Base-by-base conservation (phyloP, 73 alveolate species). In the Symbiodinium pilosum region DNA sequence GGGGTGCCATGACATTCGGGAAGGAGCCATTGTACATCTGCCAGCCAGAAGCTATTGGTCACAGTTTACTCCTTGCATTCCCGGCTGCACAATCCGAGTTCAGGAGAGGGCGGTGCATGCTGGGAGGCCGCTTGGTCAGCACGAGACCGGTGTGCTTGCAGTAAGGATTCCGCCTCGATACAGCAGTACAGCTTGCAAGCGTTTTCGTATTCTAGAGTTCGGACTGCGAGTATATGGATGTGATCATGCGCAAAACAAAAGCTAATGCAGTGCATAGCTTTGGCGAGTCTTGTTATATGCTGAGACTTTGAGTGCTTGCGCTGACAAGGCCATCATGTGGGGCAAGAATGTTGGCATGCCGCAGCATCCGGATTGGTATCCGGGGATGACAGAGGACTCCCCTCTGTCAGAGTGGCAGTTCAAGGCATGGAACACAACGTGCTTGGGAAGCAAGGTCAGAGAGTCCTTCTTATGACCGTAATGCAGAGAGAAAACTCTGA, bases 291-390 rank as follows among this genome's bases (percentile, higher is more conserved):
- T n/a, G n/a, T n/a, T n/a, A n/a, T n/a, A n/a, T n/a, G n/a, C n/a
- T n/a, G n/a, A n/a, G n/a, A n/a, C n/a, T n/a, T n/a, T n/a, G n/a
- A n/a, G n/a, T n/a, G n/a, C n/a, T n/a, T n/a, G n/a, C n/a, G n/a
- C n/a, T n/a, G n/a, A 24, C 77, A 24, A 89, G 39, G 97, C 97
- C 54, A 91, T 91, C 75, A 68, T 69, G 97, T 91, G 97, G 97
- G 87, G 52, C 97, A 91, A 91, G 87, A 69, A 69, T 32, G 97
- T 43, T 9, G 97, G 97, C 39, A 40, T 91, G 97, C 97, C 97
- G 36, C 34, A 69, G 51, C 97, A 91, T 28, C 88, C 97, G 88
- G 51, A 91, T 41, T 91, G 97, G 97, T 69, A 69, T 41, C 88
- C 87, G 38, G 97, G 87, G 30, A 52, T 87, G 84, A 87, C 94